phyloP scores from a whole-genome alignment of 176 grass and related monocot species.

The Zea mays region DNA sequence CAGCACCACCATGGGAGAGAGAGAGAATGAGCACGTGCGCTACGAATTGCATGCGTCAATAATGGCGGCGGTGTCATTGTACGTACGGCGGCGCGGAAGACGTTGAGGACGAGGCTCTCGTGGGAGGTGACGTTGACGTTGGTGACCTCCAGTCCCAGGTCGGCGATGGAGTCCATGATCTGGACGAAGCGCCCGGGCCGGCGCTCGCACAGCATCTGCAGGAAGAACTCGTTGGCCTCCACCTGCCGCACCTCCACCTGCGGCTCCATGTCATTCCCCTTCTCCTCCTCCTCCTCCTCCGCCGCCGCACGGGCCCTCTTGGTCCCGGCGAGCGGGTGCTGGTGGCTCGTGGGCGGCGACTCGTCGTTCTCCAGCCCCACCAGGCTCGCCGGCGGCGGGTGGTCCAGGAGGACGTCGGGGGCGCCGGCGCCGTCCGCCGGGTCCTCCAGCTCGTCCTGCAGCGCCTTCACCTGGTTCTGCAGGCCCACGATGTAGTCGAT shows the following conservation, averaged over 20 bases:
- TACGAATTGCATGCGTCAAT: neutral
- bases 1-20: neutral
- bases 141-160: conserved; percentile 67
- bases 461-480: conserved; percentile 79
- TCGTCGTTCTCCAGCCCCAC: conserved; percentile 55
- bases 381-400: conserved; percentile 40
- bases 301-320: conserved; percentile 30
- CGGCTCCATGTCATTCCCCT: conserved; percentile 60
- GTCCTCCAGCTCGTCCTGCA: conserved; percentile 90
- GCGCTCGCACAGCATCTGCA: conserved; percentile 78
- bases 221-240: conserved; percentile 82
- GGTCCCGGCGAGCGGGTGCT: neutral
- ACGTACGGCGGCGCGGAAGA: conserved; percentile 72
- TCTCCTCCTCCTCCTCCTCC: conserved; percentile 14
- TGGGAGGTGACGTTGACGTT: conserved; percentile 76
- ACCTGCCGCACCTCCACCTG: conserved; percentile 85
- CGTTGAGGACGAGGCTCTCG: conserved; percentile 69
- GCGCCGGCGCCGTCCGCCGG: conserved; percentile 20
- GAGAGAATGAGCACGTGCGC: neutral
- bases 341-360: conserved; percentile 28
- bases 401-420: conserved; percentile 52
- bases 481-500: conserved; percentile 90
- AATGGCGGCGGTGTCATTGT: neutral
- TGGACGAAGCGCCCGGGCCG: conserved; percentile 58
- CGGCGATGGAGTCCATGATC: conserved; percentile 76